Evolutionary conservation across 2,329 filamentous ascomycete species (phyloP), one percentile per base, ranked within the genome.

Genomic region (Xylariaceae sp.): DNA sequence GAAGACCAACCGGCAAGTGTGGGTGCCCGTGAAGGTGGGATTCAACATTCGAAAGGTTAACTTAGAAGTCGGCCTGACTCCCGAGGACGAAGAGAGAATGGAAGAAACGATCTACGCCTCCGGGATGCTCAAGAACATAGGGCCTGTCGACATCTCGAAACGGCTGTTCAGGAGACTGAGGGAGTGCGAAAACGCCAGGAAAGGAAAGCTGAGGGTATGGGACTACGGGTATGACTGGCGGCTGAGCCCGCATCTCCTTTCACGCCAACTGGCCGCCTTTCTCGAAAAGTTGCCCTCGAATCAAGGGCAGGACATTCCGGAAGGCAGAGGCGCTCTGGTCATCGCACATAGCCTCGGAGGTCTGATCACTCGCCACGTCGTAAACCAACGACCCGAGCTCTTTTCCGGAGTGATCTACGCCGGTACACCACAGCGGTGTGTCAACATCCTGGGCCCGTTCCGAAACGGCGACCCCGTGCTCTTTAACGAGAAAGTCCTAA

Each of bases 161-260:
- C 85, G 91, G 40, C 77, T 98, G 1, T 87, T 97, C 73, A 93
- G 90, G 69, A 87, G 89, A 52, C 73, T 96, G 19, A 82, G 85
- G 48, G 86, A 88, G 29, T 90, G 85, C 62, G 86, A 91, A 12
- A 96, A 96, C 66, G 86, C 84, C 1, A 81, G 83, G 50, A 80
- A 77, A 3, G 91, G 90, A 7, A 88, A 83, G 60, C 76, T 97
- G 5, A 82, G 91, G 45, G 83, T 96, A 0, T 92, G 92, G 79
- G 89, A 97, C 66, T 98, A 93, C 69, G 92, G 93, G 18, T 98
- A 96, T 67, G 93, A 98, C 74, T 98, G 93, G 93, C 83, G 93
- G 16, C 77, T 97, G 40, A 95, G 90, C 61, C 93, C 93, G 0
- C 83, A 88, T 67, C 77, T 91, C 0, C 81, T 95, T 0, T 92